Evolutionary conservation across 805 yeast species (phyloP).

Genomic region (Metschnikowia continentalis): DNA sequence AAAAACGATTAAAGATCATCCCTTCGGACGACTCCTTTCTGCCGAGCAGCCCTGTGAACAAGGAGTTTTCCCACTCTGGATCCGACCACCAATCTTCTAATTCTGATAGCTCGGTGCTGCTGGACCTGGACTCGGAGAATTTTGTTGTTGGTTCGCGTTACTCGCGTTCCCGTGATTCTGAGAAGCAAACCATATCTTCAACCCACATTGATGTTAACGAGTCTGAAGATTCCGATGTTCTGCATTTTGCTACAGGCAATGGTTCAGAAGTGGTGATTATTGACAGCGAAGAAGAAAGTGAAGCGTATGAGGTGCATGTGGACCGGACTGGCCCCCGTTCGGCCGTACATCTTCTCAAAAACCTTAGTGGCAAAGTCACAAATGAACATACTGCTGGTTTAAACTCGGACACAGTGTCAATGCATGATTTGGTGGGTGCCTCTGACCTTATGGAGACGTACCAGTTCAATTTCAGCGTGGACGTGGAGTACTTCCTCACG

Average conservation of each 20-base stretch:
- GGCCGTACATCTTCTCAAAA: conserved; percentile 23
- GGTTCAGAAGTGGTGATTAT: neutral
- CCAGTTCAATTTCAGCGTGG: conserved; percentile 48
- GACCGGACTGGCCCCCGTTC: conserved; percentile 11
- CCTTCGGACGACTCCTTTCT: neutral
- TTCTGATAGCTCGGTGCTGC: neutral
- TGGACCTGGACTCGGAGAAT: neutral
- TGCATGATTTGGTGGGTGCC: conserved; percentile 29
- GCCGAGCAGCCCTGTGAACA: neutral
- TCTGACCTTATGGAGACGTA: conserved; percentile 31
- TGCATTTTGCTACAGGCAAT: neutral
- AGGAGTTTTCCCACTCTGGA: neutral
- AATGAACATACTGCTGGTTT: conserved; percentile 8
- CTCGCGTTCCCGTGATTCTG: neutral
- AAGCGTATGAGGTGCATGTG: neutral
- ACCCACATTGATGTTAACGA: neutral
- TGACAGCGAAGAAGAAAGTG: conserved; percentile 1
- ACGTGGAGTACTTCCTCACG: conserved; percentile 36
- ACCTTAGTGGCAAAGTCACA: conserved; percentile 22
- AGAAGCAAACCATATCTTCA: neutral
- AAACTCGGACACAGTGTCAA: conserved; percentile 26
- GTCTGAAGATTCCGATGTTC: neutral
- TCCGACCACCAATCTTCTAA: neutral
- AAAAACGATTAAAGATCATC: neutral
- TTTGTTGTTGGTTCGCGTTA: neutral